A percentile compares a stretch with the other conserved stretches of the same genome.
Conservation (phyloP, 2,329 filamentous ascomycete species). For the Pleomassaria siparia region DNA sequence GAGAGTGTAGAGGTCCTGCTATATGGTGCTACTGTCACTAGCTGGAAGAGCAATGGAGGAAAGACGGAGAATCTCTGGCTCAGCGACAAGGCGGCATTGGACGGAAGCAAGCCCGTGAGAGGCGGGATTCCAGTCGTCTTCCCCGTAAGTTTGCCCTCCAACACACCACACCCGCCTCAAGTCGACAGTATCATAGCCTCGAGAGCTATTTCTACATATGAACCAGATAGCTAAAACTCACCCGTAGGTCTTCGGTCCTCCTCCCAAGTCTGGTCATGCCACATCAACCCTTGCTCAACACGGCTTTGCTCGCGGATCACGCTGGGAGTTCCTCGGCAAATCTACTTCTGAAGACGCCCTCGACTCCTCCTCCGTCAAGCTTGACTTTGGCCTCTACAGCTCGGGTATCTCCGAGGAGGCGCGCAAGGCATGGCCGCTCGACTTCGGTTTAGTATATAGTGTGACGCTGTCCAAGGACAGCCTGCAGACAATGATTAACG, state of each 20-base stretch:
- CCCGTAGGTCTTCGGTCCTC: constrained; percentile 74
- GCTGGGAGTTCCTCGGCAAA: constrained; percentile 94
- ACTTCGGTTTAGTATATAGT: constrained; percentile 90
- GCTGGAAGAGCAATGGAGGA: constrained; percentile 82
- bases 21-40: constrained; percentile 89
- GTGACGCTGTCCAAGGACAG: constrained; percentile 77
- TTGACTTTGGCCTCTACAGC: constrained; percentile 89
- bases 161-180: too few relatives aligned
- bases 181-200: too few relatives aligned
- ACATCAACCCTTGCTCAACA: constrained; percentile 84
- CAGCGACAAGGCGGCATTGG: constrained; percentile 75
- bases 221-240: constrained; percentile 6
- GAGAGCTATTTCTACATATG: too few relatives aligned
- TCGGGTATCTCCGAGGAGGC: constrained; percentile 69
- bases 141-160: constrained; percentile 63
- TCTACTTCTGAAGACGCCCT: constrained; percentile 65
- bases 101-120: constrained; percentile 85
- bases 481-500: constrained; percentile 78
- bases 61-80: constrained; percentile 80
- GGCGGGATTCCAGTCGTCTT: constrained; percentile 93
- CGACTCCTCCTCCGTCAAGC: constrained; percentile 68
- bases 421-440: constrained; percentile 76
- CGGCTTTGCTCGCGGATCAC: constrained; percentile 86
- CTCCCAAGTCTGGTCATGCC: constrained; percentile 72
- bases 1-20: constrained; percentile 84